These are phyloP conservation scores for Sporothrix globosa DNA, from an alignment of 2,329 filamentous ascomycete species.

Conservation along the genomic window DNA sequence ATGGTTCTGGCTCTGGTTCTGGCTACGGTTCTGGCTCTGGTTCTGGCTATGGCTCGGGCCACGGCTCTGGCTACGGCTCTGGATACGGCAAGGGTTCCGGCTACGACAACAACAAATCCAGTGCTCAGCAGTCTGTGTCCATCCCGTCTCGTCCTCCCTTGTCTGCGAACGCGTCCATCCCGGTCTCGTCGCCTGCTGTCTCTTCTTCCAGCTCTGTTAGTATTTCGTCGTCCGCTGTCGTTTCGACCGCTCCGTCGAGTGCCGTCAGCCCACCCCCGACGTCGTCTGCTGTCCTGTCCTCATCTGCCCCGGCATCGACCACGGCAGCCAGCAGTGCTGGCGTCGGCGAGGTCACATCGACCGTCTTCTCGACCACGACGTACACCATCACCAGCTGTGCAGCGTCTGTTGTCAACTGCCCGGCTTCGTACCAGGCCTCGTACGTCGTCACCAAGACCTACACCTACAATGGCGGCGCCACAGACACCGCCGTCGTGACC, in stretches of 20 bases:
- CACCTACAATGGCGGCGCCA: conserved; percentile 7
- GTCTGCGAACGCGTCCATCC: background rate
- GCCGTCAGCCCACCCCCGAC: background rate
- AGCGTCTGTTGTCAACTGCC: conserved; percentile 42
- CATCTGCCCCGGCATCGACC: background rate
- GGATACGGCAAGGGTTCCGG: background rate
- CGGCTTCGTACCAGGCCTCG: conserved; percentile 38
- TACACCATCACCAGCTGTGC: conserved; percentile 43
- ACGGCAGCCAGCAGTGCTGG: background rate
- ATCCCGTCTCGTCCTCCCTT: background rate
- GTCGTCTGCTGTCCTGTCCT: background rate
- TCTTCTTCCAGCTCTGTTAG: background rate
- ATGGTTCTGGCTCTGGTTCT: background rate
- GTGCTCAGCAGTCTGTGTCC: background rate
- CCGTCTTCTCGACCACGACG: conserved; percentile 37
- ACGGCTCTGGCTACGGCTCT: background rate
- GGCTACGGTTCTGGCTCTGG: background rate
- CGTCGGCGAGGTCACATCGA: conserved; percentile 37
- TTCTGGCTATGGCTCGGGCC: background rate
- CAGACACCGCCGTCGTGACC: conserved; percentile 13
- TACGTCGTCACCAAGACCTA: conserved; percentile 39
- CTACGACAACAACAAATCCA: background rate
- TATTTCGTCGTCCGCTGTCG: background rate
- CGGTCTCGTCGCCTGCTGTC: background rate
- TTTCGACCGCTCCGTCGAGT: background rate